phyloP scores from a whole-genome alignment of 768 basidiomycete genomes.

The Mycena epipterygia region DNA sequence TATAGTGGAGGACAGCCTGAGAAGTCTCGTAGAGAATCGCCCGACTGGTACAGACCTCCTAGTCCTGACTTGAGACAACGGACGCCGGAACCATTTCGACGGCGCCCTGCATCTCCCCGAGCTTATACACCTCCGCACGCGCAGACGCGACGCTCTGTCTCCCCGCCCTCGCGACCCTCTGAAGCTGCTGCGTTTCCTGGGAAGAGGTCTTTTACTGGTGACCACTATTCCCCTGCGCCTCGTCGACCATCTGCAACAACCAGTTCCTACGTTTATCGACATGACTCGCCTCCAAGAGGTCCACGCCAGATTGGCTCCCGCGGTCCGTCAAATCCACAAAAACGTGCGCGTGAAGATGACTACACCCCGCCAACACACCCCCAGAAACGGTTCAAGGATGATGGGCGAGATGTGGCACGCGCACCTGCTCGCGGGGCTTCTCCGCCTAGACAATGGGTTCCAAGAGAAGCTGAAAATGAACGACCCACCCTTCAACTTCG shows the following conservation, averaged over 20 bases:
- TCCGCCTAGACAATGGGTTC: neutral
- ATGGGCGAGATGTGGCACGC: slow-evolving; percentile 4
- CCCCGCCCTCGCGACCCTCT: neutral
- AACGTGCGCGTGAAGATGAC: slow-evolving; percentile 32
- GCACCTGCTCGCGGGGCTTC: neutral
- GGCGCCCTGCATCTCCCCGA: neutral
- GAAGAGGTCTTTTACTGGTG: slow-evolving; percentile 12
- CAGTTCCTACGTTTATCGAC: neutral
- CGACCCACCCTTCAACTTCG: slow-evolving; percentile 28
- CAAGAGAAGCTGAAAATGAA: neutral
- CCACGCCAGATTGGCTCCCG: slow-evolving; percentile 10
- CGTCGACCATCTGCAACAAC: neutral
- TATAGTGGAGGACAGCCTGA: slow-evolving; percentile 1
- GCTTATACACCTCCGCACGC: neutral
- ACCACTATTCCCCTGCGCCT: slow-evolving; percentile 11
- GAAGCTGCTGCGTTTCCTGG: neutral
- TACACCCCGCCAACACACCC: slow-evolving; percentile 13
- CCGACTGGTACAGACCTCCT: neutral
- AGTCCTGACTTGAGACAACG: neutral
- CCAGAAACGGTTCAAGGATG: slow-evolving; percentile 33
- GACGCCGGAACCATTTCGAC: neutral
- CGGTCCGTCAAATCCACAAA: slow-evolving; percentile 14
- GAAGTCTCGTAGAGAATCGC: neutral
- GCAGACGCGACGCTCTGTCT: neutral
- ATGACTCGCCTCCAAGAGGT: slow-evolving; percentile 24